A percentile compares a stretch with the other conserved stretches of the same genome.
Evolutionary conservation across 495 filamentous ascomycete genomes (phyloP).

Genomic region (Talaromyces adpressus): DNA sequence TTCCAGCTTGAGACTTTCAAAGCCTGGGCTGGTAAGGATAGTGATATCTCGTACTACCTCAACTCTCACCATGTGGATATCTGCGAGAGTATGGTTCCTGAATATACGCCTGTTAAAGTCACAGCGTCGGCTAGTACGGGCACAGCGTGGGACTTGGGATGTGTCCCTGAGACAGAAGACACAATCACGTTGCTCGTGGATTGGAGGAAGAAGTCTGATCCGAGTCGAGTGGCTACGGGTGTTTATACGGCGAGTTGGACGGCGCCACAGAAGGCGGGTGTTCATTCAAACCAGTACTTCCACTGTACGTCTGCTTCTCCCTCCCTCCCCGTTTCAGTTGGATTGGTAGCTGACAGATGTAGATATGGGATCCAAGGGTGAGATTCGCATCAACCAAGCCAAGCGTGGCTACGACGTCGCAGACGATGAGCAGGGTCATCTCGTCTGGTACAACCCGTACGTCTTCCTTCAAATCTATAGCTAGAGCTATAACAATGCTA

Average conservation of each 20-base stretch:
- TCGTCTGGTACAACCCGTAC: conserved; percentile 79
- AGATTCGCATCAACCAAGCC: conserved; percentile 86
- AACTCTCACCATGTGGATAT: conserved; percentile 93
- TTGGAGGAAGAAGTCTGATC: conserved; percentile 68
- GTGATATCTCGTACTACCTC: conserved; percentile 90
- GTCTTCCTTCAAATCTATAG: conserved; percentile 6
- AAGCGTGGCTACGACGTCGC: conserved; percentile 95
- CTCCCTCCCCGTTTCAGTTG: not conserved
- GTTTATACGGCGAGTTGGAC: conserved; percentile 96
- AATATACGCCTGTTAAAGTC: conserved; percentile 70
- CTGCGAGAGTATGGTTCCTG: conserved; percentile 80
- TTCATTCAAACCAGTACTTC: conserved; percentile 94
- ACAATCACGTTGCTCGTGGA: conserved; percentile 86
- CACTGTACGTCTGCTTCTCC: conserved; percentile 47
- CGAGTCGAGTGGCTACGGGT: conserved; percentile 67
- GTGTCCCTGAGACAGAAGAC: conserved; percentile 75
- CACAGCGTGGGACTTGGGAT: conserved; percentile 65
- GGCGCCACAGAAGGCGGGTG: conserved; percentile 82
- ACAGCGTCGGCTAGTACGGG: conserved; percentile 71
- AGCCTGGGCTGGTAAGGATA: conserved; percentile 87
- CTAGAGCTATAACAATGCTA: not conserved
- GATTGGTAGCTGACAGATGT: conserved; percentile 5
- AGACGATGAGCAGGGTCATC: conserved; percentile 59
- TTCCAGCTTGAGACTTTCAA: conserved; percentile 91
- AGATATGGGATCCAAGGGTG: conserved; percentile 74